A percentile compares a stretch with the other conserved stretches of the same genome.
phyloP scores from a whole-genome alignment of 352 stramenopile genomes.

The Globisporangium acanthophoron region DNA sequence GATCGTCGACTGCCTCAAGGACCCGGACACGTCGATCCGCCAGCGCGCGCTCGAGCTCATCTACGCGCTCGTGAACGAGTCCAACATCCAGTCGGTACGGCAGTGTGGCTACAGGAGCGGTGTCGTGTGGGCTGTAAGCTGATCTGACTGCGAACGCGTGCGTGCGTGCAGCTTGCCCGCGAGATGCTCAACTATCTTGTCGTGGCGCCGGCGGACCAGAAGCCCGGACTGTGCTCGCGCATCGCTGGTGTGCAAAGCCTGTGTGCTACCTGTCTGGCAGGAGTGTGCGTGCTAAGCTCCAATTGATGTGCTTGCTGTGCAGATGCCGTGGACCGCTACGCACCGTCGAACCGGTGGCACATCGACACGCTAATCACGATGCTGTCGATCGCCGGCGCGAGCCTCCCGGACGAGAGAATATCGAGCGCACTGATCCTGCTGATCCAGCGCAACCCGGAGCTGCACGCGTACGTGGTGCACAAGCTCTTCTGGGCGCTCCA shows the following conservation, averaged over 20 bases:
- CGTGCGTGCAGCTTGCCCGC: conserved; percentile 73
- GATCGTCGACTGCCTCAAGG: conserved; percentile 93
- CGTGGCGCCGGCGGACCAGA: conserved; percentile 94
- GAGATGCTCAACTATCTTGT: conserved; percentile 99
- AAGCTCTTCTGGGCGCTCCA: conserved; percentile 95
- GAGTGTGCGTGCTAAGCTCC: too few species aligned
- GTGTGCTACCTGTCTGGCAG: background rate
- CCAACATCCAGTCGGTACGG: conserved; percentile 92
- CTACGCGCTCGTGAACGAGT: conserved; percentile 96
- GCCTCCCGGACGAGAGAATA: conserved; percentile 91
- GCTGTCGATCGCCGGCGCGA: conserved; percentile 95
- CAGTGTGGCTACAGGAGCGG: too few species aligned
- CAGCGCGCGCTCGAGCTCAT: conserved; percentile 98
- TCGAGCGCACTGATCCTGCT: conserved; percentile 94
- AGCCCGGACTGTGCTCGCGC: conserved; percentile 91
- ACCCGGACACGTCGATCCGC: conserved; percentile 98
- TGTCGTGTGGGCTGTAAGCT: background rate
- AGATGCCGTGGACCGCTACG: conserved; percentile 84
- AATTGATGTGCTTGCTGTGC: background rate
- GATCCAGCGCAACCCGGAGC: conserved; percentile 88
- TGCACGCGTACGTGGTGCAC: conserved; percentile 95
- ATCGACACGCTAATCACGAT: conserved; percentile 98
- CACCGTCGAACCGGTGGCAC: conserved; percentile 85
- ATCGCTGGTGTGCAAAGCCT: conserved; percentile 79
- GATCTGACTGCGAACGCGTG: background rate